Conservation (phyloP, 306 rosid genomes). For the cucumber (Cucumis sativus) region DNA sequence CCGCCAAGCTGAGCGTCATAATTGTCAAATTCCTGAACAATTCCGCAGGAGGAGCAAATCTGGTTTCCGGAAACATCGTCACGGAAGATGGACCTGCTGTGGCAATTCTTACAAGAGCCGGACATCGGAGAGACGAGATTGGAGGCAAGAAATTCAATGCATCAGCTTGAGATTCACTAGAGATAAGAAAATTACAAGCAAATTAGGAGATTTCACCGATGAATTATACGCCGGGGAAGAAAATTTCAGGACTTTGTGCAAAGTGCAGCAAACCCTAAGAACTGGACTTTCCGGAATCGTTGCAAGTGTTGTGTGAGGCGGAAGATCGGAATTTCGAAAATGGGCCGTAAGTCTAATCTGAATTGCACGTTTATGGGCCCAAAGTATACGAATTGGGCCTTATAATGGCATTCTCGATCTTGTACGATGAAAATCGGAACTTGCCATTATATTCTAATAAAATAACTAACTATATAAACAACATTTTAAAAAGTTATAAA, state of each 20-base stretch:
- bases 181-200: background rate
- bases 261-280: background rate
- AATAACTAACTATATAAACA: too few species aligned
- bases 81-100: conserved; percentile 25
- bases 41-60: conserved; percentile 35
- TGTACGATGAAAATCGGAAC: background rate
- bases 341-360: background rate
- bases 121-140: conserved; percentile 6
- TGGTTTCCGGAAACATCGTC: conserved; percentile 27
- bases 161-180: background rate
- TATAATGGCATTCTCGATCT: background rate
- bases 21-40: conserved; percentile 33
- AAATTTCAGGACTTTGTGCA: background rate
- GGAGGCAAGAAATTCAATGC: background rate
- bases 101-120: conserved; percentile 21
- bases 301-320: background rate
- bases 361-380: background rate
- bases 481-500: too few species aligned
- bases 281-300: background rate
- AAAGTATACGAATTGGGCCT: background rate
- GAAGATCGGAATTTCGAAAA: background rate
- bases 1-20: conserved; percentile 41
- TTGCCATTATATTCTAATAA: too few species aligned
- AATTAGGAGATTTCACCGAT: background rate
- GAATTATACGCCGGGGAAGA: background rate